A percentile compares a stretch with the other conserved stretches of the same genome.
phyloP scores from a whole-genome alignment of 306 rosid genomes.

The Castanospermum australe region DNA sequence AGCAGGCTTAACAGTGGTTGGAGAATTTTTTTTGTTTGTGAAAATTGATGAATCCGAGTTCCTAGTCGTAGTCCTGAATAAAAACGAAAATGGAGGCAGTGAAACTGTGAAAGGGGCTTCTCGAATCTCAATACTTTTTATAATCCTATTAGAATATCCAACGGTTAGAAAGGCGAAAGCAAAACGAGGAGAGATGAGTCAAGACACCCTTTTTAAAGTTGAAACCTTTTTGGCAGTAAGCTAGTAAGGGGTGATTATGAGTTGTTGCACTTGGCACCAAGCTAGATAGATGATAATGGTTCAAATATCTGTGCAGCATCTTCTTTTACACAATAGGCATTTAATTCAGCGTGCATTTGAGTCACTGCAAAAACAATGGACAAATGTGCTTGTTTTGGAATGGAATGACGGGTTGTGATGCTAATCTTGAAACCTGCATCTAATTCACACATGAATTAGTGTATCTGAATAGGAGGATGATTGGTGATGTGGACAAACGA shows the following conservation, averaged over 20 bases:
- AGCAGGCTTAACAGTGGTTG: too few relatives aligned
- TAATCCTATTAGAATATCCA: background rate
- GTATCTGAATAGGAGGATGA: too few relatives aligned
- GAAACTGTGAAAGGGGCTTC: background rate
- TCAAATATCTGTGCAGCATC: background rate
- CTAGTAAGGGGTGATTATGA: background rate
- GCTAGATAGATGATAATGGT: background rate
- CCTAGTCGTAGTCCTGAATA: too few relatives aligned
- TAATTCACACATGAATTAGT: too few relatives aligned
- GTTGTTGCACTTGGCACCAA: background rate
- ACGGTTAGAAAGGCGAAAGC: background rate
- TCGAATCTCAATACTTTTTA: background rate
- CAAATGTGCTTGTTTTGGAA: too few relatives aligned
- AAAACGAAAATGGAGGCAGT: background rate
- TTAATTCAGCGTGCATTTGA: background rate
- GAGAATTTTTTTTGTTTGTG: too few relatives aligned
- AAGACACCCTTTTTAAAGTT: background rate
- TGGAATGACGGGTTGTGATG: too few relatives aligned
- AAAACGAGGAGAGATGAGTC: background rate
- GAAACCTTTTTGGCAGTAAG: background rate
- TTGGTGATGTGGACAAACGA: too few relatives aligned
- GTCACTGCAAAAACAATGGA: too few relatives aligned
- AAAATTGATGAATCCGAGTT: too few relatives aligned
- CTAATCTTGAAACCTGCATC: too few relatives aligned
- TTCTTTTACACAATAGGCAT: background rate